Base-by-base conservation (phyloP, 148 eudicot genomes). In the Heliosperma pusillum region DNA sequence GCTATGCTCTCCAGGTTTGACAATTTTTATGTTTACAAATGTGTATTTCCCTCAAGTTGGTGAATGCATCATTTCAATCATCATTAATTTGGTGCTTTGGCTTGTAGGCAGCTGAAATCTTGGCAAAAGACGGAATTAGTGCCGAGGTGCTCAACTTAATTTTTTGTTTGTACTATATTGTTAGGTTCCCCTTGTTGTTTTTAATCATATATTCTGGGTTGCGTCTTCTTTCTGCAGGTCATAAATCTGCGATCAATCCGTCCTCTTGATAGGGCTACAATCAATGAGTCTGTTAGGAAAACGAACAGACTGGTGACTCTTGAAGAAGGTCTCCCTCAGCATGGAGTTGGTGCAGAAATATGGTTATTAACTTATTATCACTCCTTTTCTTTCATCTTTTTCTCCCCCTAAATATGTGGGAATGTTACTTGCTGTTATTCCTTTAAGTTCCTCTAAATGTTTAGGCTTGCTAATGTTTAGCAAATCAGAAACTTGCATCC, bases 321-420 rank as follows among this genome's bases (percentile, higher is more conserved):
- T 36, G 98, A 93, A 82, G 97, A 93, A 81, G 98, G 98, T 19
- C 87, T 91, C 69, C 94, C 97, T 17, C 94, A 93, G 62, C 98
- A 93, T 80, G 97, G 98, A 73, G 97, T 93, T 70, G 93, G 98
- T 10, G 98, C 98, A 57, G 98, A 93, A 89, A 90, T 93, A 80
- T 86, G 98, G 98, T 93, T 73, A 60, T 40, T n/a, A n/a, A n/a
- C n/a, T n/a, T n/a, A n/a, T n/a, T 55, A n/a, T 66, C 56, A 40
- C 52, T 55, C 61, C n/a, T n/a, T n/a, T 15, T 26, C 61, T 74
- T 57, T 25, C 26, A 71, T 21, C 4, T n/a, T 27, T 60, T 33
- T 8, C 29, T 1, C 44, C 4, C 3, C 19, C 10, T 17, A 30
- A 25, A 20, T 13, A 36, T 44, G 66, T n/a, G 22, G 8, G 15